Evolutionary conservation across 2,329 filamentous ascomycete genomes (phyloP), one percentile per base, ranked within the genome.

Genomic region (Didymosphaeria variabile): DNA sequence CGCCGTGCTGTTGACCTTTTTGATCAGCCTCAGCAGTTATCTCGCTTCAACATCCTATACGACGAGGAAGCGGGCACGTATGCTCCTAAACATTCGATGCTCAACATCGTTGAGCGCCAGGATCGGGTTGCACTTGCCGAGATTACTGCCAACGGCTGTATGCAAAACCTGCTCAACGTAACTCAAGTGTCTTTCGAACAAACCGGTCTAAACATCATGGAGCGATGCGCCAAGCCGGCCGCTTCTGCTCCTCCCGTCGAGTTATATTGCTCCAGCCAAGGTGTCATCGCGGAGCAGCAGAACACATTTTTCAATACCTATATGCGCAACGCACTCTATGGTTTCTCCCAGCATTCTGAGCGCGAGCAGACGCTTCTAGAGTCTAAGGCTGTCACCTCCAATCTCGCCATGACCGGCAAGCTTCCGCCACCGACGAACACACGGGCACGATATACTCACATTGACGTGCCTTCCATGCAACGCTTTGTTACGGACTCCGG

Each of bases 401-500:
- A 85, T 38, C 89, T 90, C 71, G 91, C 93, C 0, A 76, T 85
- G 1, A 81, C 80, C 13, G 83, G 87, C 66, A 83, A 94, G 78
- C 83, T 98, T 1, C 94, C 95, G 2, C 81, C 85, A 38, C 94
- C 95, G 0, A 89, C 91, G 62, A 93, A 91, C 49, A 87, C 91
- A 73, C 94, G 93, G 83, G 87, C 89, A 67, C 88, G 91, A 26
- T 98, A 94, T 80, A 97, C 91, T 54, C 91, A 94, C 76, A 96
- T 99, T 65, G 87, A 90, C 54, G 94, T 97, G 36, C 95, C 95
- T 0, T 97, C 94, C 12, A 99, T 99, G 95, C 91, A 89, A 53
- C 93, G 94, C 69, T 99, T 99, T 74, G 95, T 99, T 61, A 98
- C 94, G 1, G 95, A 98, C 79, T 97, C 93, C 56, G 95, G 95